phyloP scores from a whole-genome alignment of 148 eudicot genomes.

The Simmondsia chinensis region DNA sequence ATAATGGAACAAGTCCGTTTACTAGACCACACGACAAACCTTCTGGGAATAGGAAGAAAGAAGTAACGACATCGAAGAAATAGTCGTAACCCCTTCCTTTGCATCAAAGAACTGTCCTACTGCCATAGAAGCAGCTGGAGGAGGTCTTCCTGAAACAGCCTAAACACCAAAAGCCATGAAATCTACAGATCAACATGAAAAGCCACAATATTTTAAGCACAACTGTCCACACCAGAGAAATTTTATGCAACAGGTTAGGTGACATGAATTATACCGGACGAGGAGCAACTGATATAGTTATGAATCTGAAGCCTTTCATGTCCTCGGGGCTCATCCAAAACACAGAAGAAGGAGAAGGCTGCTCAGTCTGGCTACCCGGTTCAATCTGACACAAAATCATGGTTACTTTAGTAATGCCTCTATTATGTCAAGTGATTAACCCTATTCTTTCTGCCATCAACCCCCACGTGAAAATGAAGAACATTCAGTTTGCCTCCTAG shows the following conservation, averaged over 20 bases:
- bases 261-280: conserved; percentile 80
- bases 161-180: conserved; percentile 20
- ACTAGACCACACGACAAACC: no score
- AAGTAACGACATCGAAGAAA: conserved; percentile 49
- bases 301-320: conserved; percentile 76
- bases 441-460: not conserved
- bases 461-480: not conserved
- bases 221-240: no score
- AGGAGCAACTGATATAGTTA: conserved; percentile 96
- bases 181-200: conserved; percentile 1
- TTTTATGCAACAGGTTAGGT: no score
- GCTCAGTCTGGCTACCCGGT: conserved; percentile 99
- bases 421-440: not conserved
- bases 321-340: conserved; percentile 69
- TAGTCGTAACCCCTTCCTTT: conserved; percentile 34
- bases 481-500: no score
- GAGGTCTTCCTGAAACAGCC: conserved; percentile 97
- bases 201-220: not conserved
- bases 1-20: no score
- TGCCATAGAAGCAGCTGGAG: conserved; percentile 97
- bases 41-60: conserved; percentile 44
- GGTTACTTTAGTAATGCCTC: conserved; percentile 2
- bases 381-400: conserved; percentile 43
- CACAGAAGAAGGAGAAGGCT: conserved; percentile 91
- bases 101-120: conserved; percentile 88